Conservation (phyloP, 228 moss, liverwort and hornwort genomes). For the Sphagnum magellanicum region DNA sequence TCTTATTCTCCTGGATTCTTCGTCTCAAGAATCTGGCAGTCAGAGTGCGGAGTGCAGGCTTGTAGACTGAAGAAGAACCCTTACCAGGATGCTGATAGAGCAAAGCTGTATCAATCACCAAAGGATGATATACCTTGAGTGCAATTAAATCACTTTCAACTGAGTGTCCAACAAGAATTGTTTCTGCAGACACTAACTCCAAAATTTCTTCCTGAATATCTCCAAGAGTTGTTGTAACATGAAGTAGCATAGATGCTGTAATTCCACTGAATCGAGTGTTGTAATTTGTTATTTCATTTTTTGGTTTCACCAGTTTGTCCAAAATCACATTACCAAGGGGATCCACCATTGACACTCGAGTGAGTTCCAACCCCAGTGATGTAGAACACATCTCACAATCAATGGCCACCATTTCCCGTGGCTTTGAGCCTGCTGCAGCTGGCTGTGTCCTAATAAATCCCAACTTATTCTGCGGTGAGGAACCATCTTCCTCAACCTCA, state of each 20-base stretch:
- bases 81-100: constrained; percentile 57
- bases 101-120: constrained; percentile 89
- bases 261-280: constrained; percentile 89
- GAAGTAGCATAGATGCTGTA: constrained; percentile 68
- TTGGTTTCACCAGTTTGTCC: constrained; percentile 79
- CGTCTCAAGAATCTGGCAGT: constrained; percentile 54
- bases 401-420: constrained; percentile 64
- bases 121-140: constrained; percentile 61
- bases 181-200: constrained; percentile 55
- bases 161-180: constrained; percentile 81
- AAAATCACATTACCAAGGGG: constrained; percentile 48
- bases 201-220: constrained; percentile 71
- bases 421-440: constrained; percentile 18
- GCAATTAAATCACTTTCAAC: constrained; percentile 77
- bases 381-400: constrained; percentile 99
- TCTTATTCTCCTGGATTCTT: constrained; percentile 63
- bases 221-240: constrained; percentile 55
- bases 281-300: constrained; percentile 70
- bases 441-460: constrained; percentile 61
- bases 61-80: constrained; percentile 35
- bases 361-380: constrained; percentile 65
- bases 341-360: constrained; percentile 72
- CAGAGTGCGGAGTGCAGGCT: constrained; percentile 71
- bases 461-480: constrained; percentile 18
- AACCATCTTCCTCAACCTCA: constrained; percentile 20